Evolutionary conservation across 2,329 filamentous ascomycete genomes (phyloP).

Genomic region (Phyllosticta citribraziliensis): DNA sequence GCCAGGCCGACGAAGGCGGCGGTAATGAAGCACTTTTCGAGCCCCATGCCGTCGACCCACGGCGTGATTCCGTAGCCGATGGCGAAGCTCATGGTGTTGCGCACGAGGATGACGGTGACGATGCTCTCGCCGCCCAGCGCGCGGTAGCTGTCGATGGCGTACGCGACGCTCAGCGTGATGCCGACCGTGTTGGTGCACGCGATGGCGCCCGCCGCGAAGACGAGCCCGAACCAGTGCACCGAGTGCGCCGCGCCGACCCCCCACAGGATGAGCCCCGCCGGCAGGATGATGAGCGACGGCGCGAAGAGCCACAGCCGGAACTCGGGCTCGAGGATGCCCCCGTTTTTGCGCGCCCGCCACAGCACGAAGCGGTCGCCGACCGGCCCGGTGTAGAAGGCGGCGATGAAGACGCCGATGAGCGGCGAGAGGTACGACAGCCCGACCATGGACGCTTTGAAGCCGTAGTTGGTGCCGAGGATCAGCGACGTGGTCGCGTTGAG

Average conservation of each 20-base stretch:
- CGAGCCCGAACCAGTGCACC: conserved; percentile 41
- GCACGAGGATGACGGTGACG: conserved; percentile 39
- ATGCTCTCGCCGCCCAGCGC: conserved; percentile 41
- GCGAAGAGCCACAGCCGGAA: conserved; percentile 32
- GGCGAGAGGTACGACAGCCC: conserved; percentile 29
- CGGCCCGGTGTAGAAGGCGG: conserved; percentile 18
- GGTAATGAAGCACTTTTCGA: conserved; percentile 34
- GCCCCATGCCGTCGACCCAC: conserved; percentile 34
- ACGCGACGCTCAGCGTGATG: conserved; percentile 34
- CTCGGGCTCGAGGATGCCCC: conserved; percentile 32
- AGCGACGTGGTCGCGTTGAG: conserved; percentile 33
- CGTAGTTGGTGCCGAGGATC: conserved; percentile 29
- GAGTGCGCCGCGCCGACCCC: conserved; percentile 41
- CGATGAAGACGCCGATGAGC: conserved; percentile 27
- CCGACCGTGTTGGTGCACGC: conserved; percentile 36
- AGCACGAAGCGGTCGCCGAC: conserved; percentile 28
- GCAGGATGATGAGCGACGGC: conserved; percentile 32
- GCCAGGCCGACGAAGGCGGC: conserved; percentile 35
- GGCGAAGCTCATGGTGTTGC: conserved; percentile 43
- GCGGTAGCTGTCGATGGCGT: conserved; percentile 41
- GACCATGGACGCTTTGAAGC: conserved; percentile 29
- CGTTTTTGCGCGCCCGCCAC: conserved; percentile 26
- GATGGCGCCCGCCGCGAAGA: conserved; percentile 41
- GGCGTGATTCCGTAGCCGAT: conserved; percentile 42
- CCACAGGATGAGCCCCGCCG: conserved; percentile 39